Base-by-base conservation (phyloP, 495 filamentous ascomycete genomes). In the Penicillium robsamsonii region DNA sequence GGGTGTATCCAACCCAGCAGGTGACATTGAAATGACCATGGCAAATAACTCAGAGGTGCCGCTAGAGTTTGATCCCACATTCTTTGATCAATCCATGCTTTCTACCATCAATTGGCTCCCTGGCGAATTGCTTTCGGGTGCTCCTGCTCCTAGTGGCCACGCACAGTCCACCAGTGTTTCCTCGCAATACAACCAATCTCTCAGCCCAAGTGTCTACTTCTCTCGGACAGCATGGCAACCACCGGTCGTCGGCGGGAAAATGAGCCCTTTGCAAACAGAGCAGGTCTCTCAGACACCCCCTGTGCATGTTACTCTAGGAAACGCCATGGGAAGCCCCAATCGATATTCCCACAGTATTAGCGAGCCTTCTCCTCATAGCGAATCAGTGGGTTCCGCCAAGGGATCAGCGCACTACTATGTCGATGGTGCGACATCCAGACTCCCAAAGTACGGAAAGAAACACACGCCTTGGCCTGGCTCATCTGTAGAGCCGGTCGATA, bases 51-150 rank as follows among this genome's bases (percentile, higher is more conserved):
- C 64, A 35, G 69, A 70, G 22, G 53, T 53, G 20, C 56, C 61
- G n/a, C 47, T 67, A 13, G 63, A 50, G 1, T 69, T 70, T 47
- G 63, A 60, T 10, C 60, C 60, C 18, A 55, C 65, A 1, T 55
- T 68, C 9, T 57, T 71, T 22, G 68, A 66, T 31, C 65, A 62
- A 13, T 66, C 66, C 6, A 60, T 62, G 42, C 31, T 62, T 43
- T 67, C 70, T 20, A 66, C 69, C 1, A 65, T 75, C 20, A 75
- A 77, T 46, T 77, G 74, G 74, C 59, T 75, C 10, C 65, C 72
- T 15, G 62, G 63, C 15, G 69, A 69, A 40, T 44, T 70, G 22
- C 58, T 67, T 15, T 27, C 59, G 7, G 55, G 55, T 22, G 33
- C 59, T 33, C 7, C 60, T 10, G 33, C 61, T 33, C 7, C 60